Evolutionary conservation across 1,139 yeast species (phyloP), one percentile per base, ranked within the genome.

Genomic region (Yamadazyma jaroonii): DNA sequence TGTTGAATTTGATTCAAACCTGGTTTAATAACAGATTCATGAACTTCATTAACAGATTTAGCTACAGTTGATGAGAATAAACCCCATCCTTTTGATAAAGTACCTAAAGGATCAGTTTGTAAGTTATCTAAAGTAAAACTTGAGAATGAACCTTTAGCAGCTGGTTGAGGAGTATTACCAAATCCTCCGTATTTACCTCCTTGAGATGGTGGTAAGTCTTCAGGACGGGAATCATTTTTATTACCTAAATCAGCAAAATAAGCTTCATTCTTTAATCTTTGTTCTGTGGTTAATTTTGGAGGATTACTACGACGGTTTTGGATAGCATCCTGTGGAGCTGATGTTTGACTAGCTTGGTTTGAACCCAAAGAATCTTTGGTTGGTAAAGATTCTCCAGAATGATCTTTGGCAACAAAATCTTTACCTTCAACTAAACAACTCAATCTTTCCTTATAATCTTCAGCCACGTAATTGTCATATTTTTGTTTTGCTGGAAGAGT

Each of bases 171-270:
- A 0, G 88, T 76, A 54, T 81, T 85, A 28, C 97, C 97, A 64
- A 90, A 90, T 0, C 97, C 97, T 45, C 78, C 82, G 57, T 81
- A 90, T 59, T 82, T 85, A 34, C 97, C 97, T 42, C 97, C 97
- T 64, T 90, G 90, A 6, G 94, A 85, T 21, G 97, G 97, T 4
- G 94, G 95, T 40, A 88, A 60, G 57, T 84, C 65, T 1, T 77
- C 89, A 3, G 97, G 89, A 56, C 95, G 77, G 24, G 72, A 48
- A 6, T 79, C 82, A 61, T 90, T 90, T 45, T 72, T 70, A 24
- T 78, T 72, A 4, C 97, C 97, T 42, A 90, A 69, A 28, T 74
- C 71, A 9, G 92, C 89, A 59, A 90, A 90, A 57, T 84, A 90
- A 8, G 81, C 72, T 59, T 90, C 97, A 52, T 86, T 89, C 47